A percentile compares a stretch with the other conserved stretches of the same genome.
These are phyloP conservation scores for Cyclotella baltica DNA, from an alignment of 108 stramenopile genomes.

Conservation along the genomic window DNA sequence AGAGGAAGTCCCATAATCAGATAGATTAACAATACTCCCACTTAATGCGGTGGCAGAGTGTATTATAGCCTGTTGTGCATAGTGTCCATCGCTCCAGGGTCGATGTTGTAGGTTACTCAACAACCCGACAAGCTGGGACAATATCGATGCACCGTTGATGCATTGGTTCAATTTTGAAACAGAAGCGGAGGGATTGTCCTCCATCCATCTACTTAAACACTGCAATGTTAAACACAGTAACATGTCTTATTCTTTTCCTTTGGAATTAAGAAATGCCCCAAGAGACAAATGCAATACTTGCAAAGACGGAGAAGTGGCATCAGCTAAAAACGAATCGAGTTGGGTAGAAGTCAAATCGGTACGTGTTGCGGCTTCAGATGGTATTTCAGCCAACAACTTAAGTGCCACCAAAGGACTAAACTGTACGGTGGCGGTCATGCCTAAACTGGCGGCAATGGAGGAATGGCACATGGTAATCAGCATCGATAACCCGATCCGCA, in stretches of 20 bases:
- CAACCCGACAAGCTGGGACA: constrained; percentile 53
- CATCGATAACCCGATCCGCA: no score
- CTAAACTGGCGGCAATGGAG: no score
- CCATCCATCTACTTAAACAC: constrained; percentile 42
- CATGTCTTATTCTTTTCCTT: constrained; percentile 14
- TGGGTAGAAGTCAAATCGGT: constrained; percentile 19
- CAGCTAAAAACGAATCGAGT: constrained; percentile 14
- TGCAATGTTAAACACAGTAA: constrained; percentile 39
- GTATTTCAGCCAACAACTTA: constrained; percentile 16
- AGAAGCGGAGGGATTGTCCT: constrained; percentile 34
- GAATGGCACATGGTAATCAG: no score
- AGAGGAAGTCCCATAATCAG: constrained; percentile 55
- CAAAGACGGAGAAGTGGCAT: constrained; percentile 11
- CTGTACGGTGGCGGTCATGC: background rate
- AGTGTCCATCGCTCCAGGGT: constrained; percentile 25
- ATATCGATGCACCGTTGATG: constrained; percentile 24
- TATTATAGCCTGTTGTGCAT: constrained; percentile 32
- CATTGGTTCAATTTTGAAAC: constrained; percentile 38
- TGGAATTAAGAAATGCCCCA: background rate
- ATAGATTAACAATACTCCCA: constrained; percentile 37
- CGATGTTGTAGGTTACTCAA: constrained; percentile 38
- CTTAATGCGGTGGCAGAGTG: constrained; percentile 48
- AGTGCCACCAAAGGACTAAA: constrained; percentile 21
- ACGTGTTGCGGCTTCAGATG: constrained; percentile 15
- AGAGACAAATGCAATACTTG: constrained; percentile 20